phyloP scores from a whole-genome alignment of 2,329 filamentous ascomycete genomes.

The Diaporthe ilicicola region DNA sequence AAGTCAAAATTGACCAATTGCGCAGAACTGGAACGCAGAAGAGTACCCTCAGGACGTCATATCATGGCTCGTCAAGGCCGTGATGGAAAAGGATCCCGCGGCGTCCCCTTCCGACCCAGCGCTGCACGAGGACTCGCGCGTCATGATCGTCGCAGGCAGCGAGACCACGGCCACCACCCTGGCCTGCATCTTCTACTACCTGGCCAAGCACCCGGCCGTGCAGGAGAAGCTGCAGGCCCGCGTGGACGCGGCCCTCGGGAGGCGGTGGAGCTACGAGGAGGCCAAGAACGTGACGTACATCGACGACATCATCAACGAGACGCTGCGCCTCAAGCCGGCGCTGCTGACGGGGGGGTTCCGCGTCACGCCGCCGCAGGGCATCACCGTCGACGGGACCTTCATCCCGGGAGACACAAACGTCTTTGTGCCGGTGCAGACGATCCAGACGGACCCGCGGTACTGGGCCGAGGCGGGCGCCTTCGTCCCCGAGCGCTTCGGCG shows the following conservation, averaged over 20 bases:
- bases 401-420: conserved; percentile 38
- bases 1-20: not conserved
- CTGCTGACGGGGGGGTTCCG: conserved; percentile 31
- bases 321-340: conserved; percentile 34
- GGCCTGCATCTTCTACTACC: conserved; percentile 32
- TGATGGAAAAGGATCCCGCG: conserved; percentile 45
- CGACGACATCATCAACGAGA: conserved; percentile 35
- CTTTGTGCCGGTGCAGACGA: conserved; percentile 29
- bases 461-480: conserved; percentile 34
- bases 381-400: conserved; percentile 37
- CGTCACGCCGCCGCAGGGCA: conserved; percentile 37
- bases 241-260: conserved; percentile 24
- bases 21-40: conserved; percentile 37
- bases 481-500: conserved; percentile 38
- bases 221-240: conserved; percentile 28
- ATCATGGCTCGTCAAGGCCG: conserved; percentile 50
- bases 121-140: conserved; percentile 44
- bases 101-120: conserved; percentile 43
- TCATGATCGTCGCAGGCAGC: conserved; percentile 35
- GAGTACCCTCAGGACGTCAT: conserved; percentile 46
- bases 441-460: conserved; percentile 35
- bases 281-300: conserved; percentile 25
- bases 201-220: conserved; percentile 29
- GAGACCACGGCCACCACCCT: conserved; percentile 33
- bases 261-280: conserved; percentile 28